Base-by-base conservation (phyloP, 2,329 filamentous ascomycete genomes). In the Monosporascus sp. region DNA sequence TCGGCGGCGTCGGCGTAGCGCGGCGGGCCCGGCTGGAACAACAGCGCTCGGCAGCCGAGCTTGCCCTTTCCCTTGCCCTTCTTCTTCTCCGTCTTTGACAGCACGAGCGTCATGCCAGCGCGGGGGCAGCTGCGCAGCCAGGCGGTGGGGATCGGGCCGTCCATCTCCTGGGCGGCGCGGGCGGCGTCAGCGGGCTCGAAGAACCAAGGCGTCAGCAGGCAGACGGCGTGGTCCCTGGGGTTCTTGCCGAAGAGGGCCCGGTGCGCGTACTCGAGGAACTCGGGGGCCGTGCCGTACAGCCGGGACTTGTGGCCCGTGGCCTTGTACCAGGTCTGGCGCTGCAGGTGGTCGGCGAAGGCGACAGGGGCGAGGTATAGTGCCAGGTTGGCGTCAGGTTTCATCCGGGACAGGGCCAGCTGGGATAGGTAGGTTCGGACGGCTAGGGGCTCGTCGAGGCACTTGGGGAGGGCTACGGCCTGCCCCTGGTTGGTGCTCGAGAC, bases 151-250 rank as follows among this genome's bases (percentile, higher is more conserved):
- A 58, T 51, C 6, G 53, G 2, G 17, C 52, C 5, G 24, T 50
- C 19, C 14, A 5, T 38, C 8, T 43, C 20, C 8, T 11, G 2
- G 7, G 58, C 57, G 2, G 17, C 31, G 3, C 19, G n/a, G 1
- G 17, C 11, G 37, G 57, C 20, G 7, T 37, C 26, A 5, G 52
- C 51, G 11, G 50, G 27, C 1, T 58, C 53, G 35, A 56, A 58
- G 54, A 61, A 60, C 60, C 58, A 62, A 1, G 60, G 60, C 3
- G 54, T 59, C 5, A 62, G 51, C 11, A 61, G 56, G 17, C 54
- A 49, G 9, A 60, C 48, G 1, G 56, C 58, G 27, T 55, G 35
- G 2, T 50, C 6, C 38, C 52, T 57, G 7, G 9, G 37, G 6
- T 27, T 19, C 11, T 16, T 17, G 4, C 19, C 26, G 31, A 8